These are phyloP conservation scores for Sclerotinia borealis DNA, from an alignment of 2,329 filamentous ascomycete genomes.

Conservation along the genomic window DNA sequence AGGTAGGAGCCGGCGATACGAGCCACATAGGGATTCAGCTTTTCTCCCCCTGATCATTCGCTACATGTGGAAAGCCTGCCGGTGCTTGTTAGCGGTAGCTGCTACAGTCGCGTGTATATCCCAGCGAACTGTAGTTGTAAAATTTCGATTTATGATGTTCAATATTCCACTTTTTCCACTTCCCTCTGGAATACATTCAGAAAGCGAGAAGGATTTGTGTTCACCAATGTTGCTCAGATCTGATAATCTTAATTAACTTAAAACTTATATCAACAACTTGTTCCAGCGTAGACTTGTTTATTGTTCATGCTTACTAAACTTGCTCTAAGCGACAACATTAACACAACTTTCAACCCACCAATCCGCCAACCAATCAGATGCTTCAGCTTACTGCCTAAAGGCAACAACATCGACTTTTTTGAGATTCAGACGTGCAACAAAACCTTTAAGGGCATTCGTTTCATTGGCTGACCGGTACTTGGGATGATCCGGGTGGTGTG, in stretches of 20 bases:
- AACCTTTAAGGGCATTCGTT: not conserved
- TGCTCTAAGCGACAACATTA: too few species aligned
- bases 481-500: too few species aligned
- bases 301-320: too few species aligned
- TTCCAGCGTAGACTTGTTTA: too few species aligned
- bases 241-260: not conserved
- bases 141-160: too few species aligned
- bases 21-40: not conserved
- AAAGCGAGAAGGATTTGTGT: not conserved
- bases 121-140: not conserved
- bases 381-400: not conserved
- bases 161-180: too few species aligned
- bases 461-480: not conserved
- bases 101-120: not conserved
- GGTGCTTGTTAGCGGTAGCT: not conserved
- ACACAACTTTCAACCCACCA: too few species aligned
- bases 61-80: fast-evolving
- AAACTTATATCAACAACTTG: not conserved
- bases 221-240: not conserved
- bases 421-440: not conserved
- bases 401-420: not conserved
- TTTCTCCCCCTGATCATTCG: not conserved
- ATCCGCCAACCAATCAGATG: not conserved
- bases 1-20: not conserved
- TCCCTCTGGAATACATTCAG: not conserved